These are phyloP conservation scores for Talaromyces marneffei DNA, from an alignment of 2,329 filamentous ascomycete species.

Conservation along the genomic window DNA sequence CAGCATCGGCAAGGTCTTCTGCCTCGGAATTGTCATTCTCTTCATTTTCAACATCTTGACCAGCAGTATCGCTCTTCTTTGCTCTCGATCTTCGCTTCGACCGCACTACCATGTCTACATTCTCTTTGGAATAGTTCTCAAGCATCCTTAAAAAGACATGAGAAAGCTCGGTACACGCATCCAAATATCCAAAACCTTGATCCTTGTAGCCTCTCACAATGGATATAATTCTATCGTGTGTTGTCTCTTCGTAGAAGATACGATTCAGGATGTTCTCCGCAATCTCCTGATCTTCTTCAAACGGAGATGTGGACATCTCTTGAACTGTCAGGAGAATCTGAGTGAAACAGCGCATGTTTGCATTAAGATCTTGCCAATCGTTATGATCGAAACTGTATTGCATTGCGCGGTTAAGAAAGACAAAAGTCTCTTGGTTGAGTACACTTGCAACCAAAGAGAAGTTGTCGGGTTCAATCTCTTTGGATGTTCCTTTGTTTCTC, in stretches of 20 bases:
- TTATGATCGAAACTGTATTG: constrained; percentile 74
- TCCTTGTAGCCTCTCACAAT: constrained; percentile 84
- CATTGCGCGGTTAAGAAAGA: constrained; percentile 78
- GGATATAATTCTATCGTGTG: constrained; percentile 77
- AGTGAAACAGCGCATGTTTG: constrained; percentile 89
- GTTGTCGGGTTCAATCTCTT: constrained; percentile 61
- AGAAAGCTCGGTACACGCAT: constrained; percentile 81
- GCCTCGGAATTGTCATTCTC: constrained; percentile 56
- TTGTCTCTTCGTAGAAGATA: constrained; percentile 97
- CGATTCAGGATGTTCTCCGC: constrained; percentile 94
- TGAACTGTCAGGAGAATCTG: constrained; percentile 89
- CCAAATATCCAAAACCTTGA: constrained; percentile 88
- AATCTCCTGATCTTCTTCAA: constrained; percentile 95
- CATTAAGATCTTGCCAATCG: constrained; percentile 77
- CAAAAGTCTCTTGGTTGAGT: constrained; percentile 90
- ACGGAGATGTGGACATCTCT: constrained; percentile 76
- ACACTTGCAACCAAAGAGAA: constrained; percentile 86
- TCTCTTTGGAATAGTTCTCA: constrained; percentile 90
- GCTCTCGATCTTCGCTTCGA: constrained; percentile 70
- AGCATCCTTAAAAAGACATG: constrained; percentile 90
- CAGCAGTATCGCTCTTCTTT: constrained; percentile 48
- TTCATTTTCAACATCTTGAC: constrained; percentile 46
- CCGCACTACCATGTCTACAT: constrained; percentile 86
- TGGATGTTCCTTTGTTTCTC: constrained; percentile 42
- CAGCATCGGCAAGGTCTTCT: constrained; percentile 67